Evolutionary conservation across 208 protist species (phyloP).

Genomic region (Blechomonas ayalai): DNA sequence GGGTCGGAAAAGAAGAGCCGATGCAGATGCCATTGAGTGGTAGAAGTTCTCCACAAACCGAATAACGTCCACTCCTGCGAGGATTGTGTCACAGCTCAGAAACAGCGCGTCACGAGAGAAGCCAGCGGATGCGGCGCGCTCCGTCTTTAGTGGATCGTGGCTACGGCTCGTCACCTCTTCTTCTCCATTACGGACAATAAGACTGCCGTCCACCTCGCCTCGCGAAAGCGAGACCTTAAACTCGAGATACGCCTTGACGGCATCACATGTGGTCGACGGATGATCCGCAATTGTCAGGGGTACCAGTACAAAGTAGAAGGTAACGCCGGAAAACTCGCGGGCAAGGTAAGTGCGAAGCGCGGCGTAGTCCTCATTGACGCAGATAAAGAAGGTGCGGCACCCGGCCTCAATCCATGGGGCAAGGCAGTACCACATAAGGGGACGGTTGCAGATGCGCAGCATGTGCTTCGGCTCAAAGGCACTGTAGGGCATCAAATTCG

Average conservation of each 20-base stretch:
- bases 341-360: constrained; percentile 55
- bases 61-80: constrained; percentile 64
- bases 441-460: constrained; percentile 65
- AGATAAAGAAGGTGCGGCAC: constrained; percentile 70
- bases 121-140: constrained; percentile 25
- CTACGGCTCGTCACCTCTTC: not conserved
- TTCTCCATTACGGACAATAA: not conserved
- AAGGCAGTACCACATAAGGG: constrained; percentile 80
- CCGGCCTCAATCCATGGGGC: constrained; percentile 65
- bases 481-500: constrained; percentile 43
- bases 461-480: constrained; percentile 58
- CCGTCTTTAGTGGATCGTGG: constrained; percentile 21
- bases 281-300: constrained; percentile 37
- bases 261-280: constrained; percentile 65
- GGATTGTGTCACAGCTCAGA: constrained; percentile 73
- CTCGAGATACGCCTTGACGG: constrained; percentile 56
- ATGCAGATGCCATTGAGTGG: constrained; percentile 52
- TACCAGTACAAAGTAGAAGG: constrained; percentile 66
- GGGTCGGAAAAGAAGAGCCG: constrained; percentile 61
- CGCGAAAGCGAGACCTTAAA: constrained; percentile 42
- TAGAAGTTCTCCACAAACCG: constrained; percentile 74
- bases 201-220: not conserved
- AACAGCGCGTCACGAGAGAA: constrained; percentile 60
- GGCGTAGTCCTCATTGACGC: constrained; percentile 56
- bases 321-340: constrained; percentile 34